A percentile compares a stretch with the other conserved stretches of the same genome.
Conservation (phyloP, 352 stramenopile genomes). For the Halophytophthora polymorphica region DNA sequence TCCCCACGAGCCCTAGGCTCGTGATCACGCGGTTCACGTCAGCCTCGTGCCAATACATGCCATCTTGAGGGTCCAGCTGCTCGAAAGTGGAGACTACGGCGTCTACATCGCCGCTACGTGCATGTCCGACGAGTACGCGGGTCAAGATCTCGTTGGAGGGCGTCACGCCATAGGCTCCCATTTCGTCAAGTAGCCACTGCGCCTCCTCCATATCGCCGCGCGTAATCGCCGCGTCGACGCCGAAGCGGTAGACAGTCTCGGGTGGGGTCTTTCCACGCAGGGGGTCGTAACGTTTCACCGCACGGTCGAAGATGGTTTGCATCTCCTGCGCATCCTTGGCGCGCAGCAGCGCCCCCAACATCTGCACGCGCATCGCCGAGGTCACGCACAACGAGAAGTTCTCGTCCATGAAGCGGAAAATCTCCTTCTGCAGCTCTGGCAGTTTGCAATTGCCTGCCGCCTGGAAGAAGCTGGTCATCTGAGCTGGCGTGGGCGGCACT, state of each 20-base stretch:
- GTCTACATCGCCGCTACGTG: constrained; percentile 27
- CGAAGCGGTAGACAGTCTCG: constrained; percentile 62
- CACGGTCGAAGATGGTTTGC: constrained; percentile 29
- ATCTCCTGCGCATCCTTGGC: constrained; percentile 20
- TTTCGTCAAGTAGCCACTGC: constrained; percentile 34
- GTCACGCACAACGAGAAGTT: constrained; percentile 27
- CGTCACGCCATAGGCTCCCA: constrained; percentile 23
- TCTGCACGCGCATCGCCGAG: constrained; percentile 39
- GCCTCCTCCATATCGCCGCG: constrained; percentile 27
- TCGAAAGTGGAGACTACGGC: constrained; percentile 31
- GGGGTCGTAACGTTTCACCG: constrained; percentile 23
- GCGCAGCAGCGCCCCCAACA: constrained; percentile 30
- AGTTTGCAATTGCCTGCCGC: constrained; percentile 23
- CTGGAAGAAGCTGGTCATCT: constrained; percentile 19
- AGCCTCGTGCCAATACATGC: constrained; percentile 37
- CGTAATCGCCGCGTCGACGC: constrained; percentile 41
- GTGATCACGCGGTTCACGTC: constrained; percentile 53
- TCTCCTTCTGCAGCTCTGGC: constrained; percentile 26
- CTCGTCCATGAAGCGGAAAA: constrained; percentile 39
- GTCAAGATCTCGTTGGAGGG: constrained; percentile 43
- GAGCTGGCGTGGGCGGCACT: no score
- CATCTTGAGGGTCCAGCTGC: constrained; percentile 24
- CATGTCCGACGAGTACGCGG: constrained; percentile 41
- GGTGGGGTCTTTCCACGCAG: constrained; percentile 20
- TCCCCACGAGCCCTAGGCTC: constrained; percentile 34